These are phyloP conservation scores for Diphasiastrum complanatum DNA, from an alignment of 83 land plant genomes.

Conservation along the genomic window DNA sequence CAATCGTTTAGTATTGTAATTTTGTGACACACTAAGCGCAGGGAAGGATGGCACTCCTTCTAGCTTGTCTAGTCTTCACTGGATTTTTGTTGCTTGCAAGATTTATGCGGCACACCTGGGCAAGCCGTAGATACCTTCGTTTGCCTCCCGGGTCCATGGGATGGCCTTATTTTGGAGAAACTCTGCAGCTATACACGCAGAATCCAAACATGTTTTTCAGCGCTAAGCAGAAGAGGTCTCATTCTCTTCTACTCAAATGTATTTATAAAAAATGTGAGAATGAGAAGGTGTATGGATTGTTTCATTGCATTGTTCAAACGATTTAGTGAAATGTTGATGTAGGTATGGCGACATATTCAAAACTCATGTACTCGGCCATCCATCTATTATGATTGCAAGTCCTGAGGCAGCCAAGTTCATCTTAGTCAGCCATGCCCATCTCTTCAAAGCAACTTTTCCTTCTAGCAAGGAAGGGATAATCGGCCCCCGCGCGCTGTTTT, in stretches of 20 bases:
- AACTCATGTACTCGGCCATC: slow-evolving; percentile 74
- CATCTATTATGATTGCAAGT: slow-evolving; percentile 78
- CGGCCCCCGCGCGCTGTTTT: slow-evolving; percentile 71
- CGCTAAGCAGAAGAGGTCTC: slow-evolving; percentile 49
- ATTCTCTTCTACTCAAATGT: not conserved
- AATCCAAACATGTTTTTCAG: slow-evolving; percentile 70
- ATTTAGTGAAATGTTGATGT: not conserved
- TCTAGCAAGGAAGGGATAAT: slow-evolving; percentile 78
- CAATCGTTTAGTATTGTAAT: too few relatives aligned
- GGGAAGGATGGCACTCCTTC: too few relatives aligned
- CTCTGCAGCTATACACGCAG: slow-evolving; percentile 64
- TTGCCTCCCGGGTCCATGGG: slow-evolving; percentile 86
- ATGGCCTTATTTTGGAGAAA: slow-evolving; percentile 88
- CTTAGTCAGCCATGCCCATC: slow-evolving; percentile 49
- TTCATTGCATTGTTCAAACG: not conserved
- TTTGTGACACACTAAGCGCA: too few relatives aligned
- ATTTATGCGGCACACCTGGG: too few relatives aligned
- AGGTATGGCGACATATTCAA: slow-evolving; percentile 79
- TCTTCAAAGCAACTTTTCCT: slow-evolving; percentile 84
- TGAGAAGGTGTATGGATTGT: not conserved
- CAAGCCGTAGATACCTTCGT: too few relatives aligned
- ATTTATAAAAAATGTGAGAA: slow-evolving; percentile 6
- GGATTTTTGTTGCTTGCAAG: too few relatives aligned
- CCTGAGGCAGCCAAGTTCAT: slow-evolving; percentile 79
- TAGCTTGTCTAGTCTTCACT: too few relatives aligned